Evolutionary conservation across 257 asterid species (phyloP).

Genomic region (Solanum virginianum): DNA sequence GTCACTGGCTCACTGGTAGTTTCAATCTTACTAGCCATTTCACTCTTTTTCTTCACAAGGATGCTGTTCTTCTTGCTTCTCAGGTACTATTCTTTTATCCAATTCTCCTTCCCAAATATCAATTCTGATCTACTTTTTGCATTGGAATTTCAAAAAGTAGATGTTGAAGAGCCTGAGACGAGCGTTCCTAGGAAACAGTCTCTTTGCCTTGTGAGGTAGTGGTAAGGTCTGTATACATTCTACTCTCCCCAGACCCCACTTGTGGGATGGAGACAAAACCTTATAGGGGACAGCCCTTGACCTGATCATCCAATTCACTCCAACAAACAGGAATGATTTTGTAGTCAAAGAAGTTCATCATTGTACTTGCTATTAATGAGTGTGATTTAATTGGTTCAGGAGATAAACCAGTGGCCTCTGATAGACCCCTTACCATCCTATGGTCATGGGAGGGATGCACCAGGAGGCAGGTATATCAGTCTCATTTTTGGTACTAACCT

Average conservation of each 20-base stretch:
- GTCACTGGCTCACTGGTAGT: constrained; percentile 75
- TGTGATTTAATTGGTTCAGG: constrained; percentile 31
- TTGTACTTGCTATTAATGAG: not conserved
- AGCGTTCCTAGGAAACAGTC: too few relatives aligned
- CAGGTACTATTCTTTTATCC: constrained; percentile 30
- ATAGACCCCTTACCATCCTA: constrained; percentile 79
- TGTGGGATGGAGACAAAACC: not conserved
- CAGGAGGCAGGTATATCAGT: constrained; percentile 82
- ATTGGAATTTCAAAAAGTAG: not conserved
- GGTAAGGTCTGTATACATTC: too few relatives aligned
- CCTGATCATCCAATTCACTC: not conserved
- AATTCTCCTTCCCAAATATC: not conserved
- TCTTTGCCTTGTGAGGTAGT: too few relatives aligned
- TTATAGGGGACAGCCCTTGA: not conserved
- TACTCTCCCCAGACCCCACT: too few relatives aligned
- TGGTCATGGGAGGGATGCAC: constrained; percentile 81
- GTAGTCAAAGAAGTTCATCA: not conserved
- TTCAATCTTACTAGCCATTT: constrained; percentile 91
- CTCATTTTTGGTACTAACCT: constrained; percentile 75
- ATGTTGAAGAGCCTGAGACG: not conserved
- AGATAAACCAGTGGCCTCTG: constrained; percentile 55
- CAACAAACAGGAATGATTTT: not conserved
- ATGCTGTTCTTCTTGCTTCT: constrained; percentile 78
- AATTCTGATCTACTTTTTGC: not conserved
- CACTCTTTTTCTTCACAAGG: constrained; percentile 69